These are phyloP conservation scores for Tephrocybe sp. DNA, from an alignment of 768 basidiomycete species.

Conservation along the genomic window DNA sequence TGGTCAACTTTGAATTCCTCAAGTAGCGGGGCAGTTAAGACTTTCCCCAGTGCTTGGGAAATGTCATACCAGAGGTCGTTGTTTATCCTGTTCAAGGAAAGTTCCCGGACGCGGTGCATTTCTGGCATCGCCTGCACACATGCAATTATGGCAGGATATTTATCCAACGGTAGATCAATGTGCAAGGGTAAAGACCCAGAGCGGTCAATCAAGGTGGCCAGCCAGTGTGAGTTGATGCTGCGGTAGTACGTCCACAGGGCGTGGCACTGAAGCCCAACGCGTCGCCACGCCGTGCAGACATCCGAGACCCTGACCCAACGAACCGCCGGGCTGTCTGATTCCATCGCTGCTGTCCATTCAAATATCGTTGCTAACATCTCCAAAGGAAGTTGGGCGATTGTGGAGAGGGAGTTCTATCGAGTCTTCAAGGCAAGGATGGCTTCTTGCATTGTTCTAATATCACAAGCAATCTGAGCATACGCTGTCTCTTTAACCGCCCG, in stretches of 20 bases:
- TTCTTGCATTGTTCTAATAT: not conserved
- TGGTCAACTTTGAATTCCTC: too few relatives aligned
- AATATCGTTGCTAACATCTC: constrained; percentile 2
- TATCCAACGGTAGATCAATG: too few relatives aligned
- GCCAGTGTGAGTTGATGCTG: not conserved
- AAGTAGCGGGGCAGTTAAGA: too few relatives aligned
- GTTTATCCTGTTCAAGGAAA: too few relatives aligned
- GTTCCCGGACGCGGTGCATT: too few relatives aligned
- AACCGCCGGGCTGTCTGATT: not conserved
- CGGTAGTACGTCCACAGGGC: constrained; percentile 1
- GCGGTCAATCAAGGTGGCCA: not conserved
- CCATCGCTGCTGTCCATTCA: not conserved
- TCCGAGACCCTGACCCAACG: not conserved
- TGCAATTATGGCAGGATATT: too few relatives aligned
- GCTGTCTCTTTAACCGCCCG: not conserved
- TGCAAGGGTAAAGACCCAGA: not conserved
- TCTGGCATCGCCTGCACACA: too few relatives aligned
- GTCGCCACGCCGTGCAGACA: constrained; percentile 6
- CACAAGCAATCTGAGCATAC: not conserved
- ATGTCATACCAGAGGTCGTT: too few relatives aligned
- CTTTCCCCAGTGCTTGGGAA: too few relatives aligned
- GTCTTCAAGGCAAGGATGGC: not conserved
- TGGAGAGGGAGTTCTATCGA: not conserved
- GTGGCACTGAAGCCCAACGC: not conserved
- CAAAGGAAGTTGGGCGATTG: constrained; percentile 1